Conservation (phyloP, 371 early-diverging fungal genomes). For the Actinomucor elegans region DNA sequence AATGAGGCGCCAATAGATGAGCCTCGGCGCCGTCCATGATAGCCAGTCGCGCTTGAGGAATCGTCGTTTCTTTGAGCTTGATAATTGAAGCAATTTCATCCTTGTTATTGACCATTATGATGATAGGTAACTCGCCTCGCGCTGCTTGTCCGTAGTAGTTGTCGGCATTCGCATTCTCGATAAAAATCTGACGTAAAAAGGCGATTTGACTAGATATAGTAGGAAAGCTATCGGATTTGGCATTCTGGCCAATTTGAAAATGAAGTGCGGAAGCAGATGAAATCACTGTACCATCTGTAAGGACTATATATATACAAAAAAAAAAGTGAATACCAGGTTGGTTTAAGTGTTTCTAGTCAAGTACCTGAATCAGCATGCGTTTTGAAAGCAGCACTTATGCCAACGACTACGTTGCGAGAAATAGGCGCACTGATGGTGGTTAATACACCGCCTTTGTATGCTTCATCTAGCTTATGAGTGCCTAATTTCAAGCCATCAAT, state of each 20-base stretch:
- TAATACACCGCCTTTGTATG: conserved; percentile 64
- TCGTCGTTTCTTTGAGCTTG: conserved; percentile 51
- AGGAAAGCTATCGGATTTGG: conserved; percentile 48
- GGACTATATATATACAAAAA: neutral
- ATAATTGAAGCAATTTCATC: conserved; percentile 75
- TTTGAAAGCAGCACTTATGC: conserved; percentile 26
- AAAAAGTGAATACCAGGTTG: no score
- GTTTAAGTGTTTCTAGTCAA: neutral
- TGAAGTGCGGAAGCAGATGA: conserved; percentile 61
- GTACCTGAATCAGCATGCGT: conserved; percentile 7
- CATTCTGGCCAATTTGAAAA: conserved; percentile 51
- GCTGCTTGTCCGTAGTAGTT: conserved; percentile 47
- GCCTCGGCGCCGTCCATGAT: conserved; percentile 74
- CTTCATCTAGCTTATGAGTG: conserved; percentile 56
- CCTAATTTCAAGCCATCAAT: conserved; percentile 63
- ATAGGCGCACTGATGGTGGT: conserved; percentile 56
- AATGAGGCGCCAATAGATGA: conserved; percentile 59
- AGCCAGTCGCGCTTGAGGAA: conserved; percentile 37
- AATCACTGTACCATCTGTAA: conserved; percentile 26
- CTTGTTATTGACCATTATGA: conserved; percentile 61
- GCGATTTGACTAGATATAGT: conserved; percentile 68
- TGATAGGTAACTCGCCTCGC: conserved; percentile 63
- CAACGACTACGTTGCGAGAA: conserved; percentile 40
- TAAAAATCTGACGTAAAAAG: conserved; percentile 52
- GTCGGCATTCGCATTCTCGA: conserved; percentile 17